Evolutionary conservation across 306 rosid species (phyloP).

Genomic region (Astragalus membranaceus): DNA sequence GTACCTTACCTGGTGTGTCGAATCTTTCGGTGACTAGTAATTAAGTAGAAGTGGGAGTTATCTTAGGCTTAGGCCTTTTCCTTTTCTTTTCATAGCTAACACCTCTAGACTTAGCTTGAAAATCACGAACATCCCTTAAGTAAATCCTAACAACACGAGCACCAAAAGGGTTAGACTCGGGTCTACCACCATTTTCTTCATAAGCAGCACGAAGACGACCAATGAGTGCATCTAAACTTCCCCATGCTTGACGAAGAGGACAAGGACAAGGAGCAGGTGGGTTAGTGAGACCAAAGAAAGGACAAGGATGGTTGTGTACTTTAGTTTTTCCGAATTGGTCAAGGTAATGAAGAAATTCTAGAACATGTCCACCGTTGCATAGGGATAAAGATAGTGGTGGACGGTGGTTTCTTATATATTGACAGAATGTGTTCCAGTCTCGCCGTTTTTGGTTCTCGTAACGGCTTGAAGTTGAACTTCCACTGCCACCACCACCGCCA

Average conservation of each 20-base stretch:
- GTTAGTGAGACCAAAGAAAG: slow-evolving; percentile 85
- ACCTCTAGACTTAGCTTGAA: slow-evolving; percentile 82
- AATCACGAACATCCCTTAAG: slow-evolving; percentile 90
- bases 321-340: slow-evolving; percentile 97
- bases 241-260: slow-evolving; percentile 95
- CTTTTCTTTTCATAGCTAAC: slow-evolving; percentile 94
- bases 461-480: slow-evolving; percentile 45
- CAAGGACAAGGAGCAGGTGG: slow-evolving; percentile 95
- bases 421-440: slow-evolving; percentile 98
- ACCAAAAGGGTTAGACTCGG: slow-evolving; percentile 82
- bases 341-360: slow-evolving; percentile 79
- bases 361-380: slow-evolving; percentile 81
- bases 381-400: slow-evolving; percentile 61
- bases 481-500: neutral
- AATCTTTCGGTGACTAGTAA: too few relatives aligned
- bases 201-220: slow-evolving; percentile 95
- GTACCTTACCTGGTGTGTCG: too few relatives aligned
- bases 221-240: slow-evolving; percentile 85
- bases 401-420: slow-evolving; percentile 74
- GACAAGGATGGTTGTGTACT: slow-evolving; percentile 75
- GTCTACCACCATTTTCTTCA: slow-evolving; percentile 76
- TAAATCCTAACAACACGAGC: slow-evolving; percentile 71
- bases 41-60: neutral
- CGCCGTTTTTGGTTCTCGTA: slow-evolving; percentile 94
- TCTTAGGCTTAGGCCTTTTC: slow-evolving; percentile 68